Conservation (phyloP, 768 basidiomycete genomes). For the Tulasnella sp. region DNA sequence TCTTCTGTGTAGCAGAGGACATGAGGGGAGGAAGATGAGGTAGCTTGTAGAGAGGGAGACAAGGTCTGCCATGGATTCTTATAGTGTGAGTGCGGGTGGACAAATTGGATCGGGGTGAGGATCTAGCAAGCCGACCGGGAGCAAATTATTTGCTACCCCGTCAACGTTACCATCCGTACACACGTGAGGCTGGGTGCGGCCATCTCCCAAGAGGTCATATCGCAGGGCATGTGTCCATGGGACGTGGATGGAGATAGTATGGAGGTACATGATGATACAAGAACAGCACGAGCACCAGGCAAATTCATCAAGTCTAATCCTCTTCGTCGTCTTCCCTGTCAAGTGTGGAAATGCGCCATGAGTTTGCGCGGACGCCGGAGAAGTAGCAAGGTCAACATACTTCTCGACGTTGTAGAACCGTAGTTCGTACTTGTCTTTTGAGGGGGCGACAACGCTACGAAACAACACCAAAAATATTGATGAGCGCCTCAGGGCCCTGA, state of each 20-base stretch:
- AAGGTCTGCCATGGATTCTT: background rate
- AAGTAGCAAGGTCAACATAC: conserved; percentile 28
- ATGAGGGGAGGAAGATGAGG: background rate
- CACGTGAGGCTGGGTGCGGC: background rate
- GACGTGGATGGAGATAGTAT: background rate
- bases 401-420: conserved; percentile 89
- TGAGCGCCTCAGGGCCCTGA: conserved; percentile 18
- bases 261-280: background rate
- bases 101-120: background rate
- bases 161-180: background rate
- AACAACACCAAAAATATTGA: background rate
- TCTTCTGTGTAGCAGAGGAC: background rate
- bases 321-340: conserved; percentile 20
- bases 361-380: conserved; percentile 12
- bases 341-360: background rate
- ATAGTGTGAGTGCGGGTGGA: background rate
- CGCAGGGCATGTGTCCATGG: conserved; percentile 3
- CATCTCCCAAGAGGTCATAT: background rate
- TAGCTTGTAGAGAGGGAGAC: background rate
- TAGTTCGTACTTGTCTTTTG: conserved; percentile 90
- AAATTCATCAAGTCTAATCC: conserved; percentile 2
- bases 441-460: conserved; percentile 76
- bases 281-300: background rate
- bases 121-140: background rate
- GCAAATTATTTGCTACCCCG: background rate